Evolutionary conservation across 2,329 filamentous ascomycete genomes (phyloP).

Genomic region (Fusarium citri): DNA sequence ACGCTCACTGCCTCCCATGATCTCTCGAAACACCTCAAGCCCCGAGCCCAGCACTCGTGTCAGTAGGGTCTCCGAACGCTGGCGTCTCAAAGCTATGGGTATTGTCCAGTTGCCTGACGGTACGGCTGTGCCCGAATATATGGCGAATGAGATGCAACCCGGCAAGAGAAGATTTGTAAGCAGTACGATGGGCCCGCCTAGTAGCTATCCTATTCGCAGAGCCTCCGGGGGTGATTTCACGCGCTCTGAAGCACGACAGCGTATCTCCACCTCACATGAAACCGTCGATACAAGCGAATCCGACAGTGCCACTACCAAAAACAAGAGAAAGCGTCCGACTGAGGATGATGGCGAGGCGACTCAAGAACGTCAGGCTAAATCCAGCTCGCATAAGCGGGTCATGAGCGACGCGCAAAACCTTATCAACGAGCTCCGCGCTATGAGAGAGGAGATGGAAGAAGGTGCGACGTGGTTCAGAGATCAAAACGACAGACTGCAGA

Average conservation of each 20-base stretch:
- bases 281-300: slow-evolving; percentile 10
- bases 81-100: slow-evolving; percentile 62
- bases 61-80: slow-evolving; percentile 58
- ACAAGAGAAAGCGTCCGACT: slow-evolving; percentile 50
- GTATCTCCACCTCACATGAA: slow-evolving; percentile 42
- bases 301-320: slow-evolving; percentile 37
- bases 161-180: slow-evolving; percentile 55
- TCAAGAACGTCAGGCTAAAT: slow-evolving; percentile 26
- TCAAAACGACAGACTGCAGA: slow-evolving; percentile 58
- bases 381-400: slow-evolving; percentile 53
- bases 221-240: slow-evolving; percentile 42
- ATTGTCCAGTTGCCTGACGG: slow-evolving; percentile 65
- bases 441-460: slow-evolving; percentile 60
- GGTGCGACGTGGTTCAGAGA: slow-evolving; percentile 60
- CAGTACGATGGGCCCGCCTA: slow-evolving; percentile 47
- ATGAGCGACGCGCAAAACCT: slow-evolving; percentile 57
- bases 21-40: slow-evolving; percentile 44
- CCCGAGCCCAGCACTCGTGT: slow-evolving; percentile 44
- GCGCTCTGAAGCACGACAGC: slow-evolving; percentile 32
- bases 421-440: slow-evolving; percentile 55
- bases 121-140: slow-evolving; percentile 63
- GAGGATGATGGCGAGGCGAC: slow-evolving; percentile 43
- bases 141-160: slow-evolving; percentile 59
- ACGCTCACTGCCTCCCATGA: slow-evolving; percentile 54
- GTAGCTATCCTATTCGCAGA: slow-evolving; percentile 32